Evolutionary conservation across 108 stramenopile species (phyloP).

Genomic region (Cyclostephanos tholiformis): DNA sequence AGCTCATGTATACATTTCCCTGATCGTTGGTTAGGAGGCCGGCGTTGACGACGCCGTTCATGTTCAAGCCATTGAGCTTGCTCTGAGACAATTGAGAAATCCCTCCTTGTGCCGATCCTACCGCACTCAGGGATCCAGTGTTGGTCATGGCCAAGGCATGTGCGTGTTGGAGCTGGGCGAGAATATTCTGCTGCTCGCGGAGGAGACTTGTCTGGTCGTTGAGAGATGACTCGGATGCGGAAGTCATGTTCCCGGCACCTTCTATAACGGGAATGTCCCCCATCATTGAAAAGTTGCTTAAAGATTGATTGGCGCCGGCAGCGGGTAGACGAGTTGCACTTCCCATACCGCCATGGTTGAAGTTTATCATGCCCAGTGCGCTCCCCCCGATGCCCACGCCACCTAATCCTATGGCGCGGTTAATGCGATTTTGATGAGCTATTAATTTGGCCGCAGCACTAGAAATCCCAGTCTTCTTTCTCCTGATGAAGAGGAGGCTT

Average conservation of each 20-base stretch:
- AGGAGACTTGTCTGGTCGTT: slow-evolving; percentile 22
- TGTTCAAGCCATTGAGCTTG: slow-evolving; percentile 9
- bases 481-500: slow-evolving; percentile 82
- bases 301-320: neutral
- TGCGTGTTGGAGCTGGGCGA: slow-evolving; percentile 49
- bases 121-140: neutral
- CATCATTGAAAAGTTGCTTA: slow-evolving; percentile 12
- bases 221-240: slow-evolving; percentile 4
- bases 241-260: neutral
- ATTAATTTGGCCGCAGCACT: slow-evolving; percentile 36
- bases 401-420: neutral
- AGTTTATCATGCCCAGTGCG: neutral
- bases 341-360: slow-evolving; percentile 10
- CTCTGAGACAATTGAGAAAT: slow-evolving; percentile 6
- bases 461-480: slow-evolving; percentile 46
- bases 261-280: slow-evolving; percentile 16
- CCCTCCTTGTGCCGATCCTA: neutral
- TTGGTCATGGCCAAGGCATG: slow-evolving; percentile 26
- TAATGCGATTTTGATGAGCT: slow-evolving; percentile 35
- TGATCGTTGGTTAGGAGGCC: slow-evolving; percentile 40
- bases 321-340: slow-evolving; percentile 2
- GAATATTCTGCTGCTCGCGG: slow-evolving; percentile 40
- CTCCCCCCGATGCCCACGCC: slow-evolving; percentile 23
- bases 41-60: neutral
- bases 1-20: slow-evolving; percentile 26